Conservation (phyloP, 352 stramenopile species). For the Phytophthora constricta region DNA sequence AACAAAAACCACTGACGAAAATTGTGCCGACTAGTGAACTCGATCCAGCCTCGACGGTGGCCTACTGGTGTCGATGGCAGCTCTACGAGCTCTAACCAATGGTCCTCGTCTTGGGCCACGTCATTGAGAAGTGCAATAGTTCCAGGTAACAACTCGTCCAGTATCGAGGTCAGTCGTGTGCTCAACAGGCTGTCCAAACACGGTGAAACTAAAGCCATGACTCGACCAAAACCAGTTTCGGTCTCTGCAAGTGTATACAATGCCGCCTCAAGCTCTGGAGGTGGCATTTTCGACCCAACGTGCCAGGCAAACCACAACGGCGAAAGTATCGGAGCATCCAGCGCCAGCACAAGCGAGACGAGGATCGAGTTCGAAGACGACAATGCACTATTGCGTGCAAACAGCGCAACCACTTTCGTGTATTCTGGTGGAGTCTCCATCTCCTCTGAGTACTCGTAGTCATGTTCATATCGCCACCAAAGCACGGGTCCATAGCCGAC, state of each 20-base stretch:
- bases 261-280: constrained; percentile 29
- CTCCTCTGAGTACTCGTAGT: constrained; percentile 28
- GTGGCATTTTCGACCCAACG: constrained; percentile 57
- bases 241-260: constrained; percentile 17
- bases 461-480: constrained; percentile 62
- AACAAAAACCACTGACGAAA: constrained; percentile 61
- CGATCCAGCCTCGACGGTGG: constrained; percentile 57
- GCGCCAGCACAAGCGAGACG: constrained; percentile 60
- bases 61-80: constrained; percentile 43
- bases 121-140: constrained; percentile 64
- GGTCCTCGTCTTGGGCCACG: constrained; percentile 43
- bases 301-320: constrained; percentile 76
- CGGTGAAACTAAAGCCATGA: constrained; percentile 34
- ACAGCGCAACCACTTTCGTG: constrained; percentile 63
- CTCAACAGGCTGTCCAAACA: constrained; percentile 38
- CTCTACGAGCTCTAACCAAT: constrained; percentile 30
- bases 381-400: constrained; percentile 50
- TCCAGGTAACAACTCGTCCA: constrained; percentile 57
- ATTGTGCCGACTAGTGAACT: constrained; percentile 43
- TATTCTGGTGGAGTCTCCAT: constrained; percentile 28
- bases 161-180: constrained; percentile 47
- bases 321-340: constrained; percentile 65
- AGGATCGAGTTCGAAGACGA: constrained; percentile 72
- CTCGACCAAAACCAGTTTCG: constrained; percentile 12
- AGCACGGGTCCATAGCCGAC: constrained; percentile 46